These are phyloP conservation scores for Picea engelmannii DNA, from an alignment of 83 land plant species.

Conservation along the genomic window DNA sequence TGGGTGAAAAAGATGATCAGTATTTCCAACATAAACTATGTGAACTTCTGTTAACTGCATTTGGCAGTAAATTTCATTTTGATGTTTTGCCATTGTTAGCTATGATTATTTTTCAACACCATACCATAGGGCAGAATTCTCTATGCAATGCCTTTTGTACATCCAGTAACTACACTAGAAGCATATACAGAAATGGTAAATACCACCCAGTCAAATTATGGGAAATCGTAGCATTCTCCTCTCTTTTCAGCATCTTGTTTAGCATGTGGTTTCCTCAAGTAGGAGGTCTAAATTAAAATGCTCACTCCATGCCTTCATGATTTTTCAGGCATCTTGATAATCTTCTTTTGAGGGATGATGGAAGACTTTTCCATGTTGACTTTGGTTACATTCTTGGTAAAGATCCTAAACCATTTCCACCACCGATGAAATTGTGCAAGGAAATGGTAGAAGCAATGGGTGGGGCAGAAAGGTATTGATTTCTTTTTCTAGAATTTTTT, in stretches of 20 bases:
- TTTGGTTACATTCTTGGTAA: conserved; percentile 95
- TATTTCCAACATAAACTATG: neutral
- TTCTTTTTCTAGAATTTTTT: neutral
- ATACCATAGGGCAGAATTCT: neutral
- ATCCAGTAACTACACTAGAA: neutral
- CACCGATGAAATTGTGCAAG: conserved; percentile 99
- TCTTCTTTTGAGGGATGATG: conserved; percentile 92
- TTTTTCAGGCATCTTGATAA: conserved; percentile 90
- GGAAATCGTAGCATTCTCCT: neutral
- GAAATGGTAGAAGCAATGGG: conserved; percentile 99
- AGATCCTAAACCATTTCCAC: conserved; percentile 99
- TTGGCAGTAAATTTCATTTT: neutral
- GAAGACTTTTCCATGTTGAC: conserved; percentile 96
- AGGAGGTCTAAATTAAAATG: neutral
- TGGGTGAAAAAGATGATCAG: neutral
- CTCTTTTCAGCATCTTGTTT: neutral
- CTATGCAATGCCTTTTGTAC: neutral
- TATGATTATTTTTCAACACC: neutral
- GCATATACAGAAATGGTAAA: neutral
- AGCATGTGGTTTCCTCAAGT: neutral
- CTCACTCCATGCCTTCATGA: neutral
- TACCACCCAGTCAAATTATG: neutral
- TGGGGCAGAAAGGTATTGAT: conserved; percentile 87
- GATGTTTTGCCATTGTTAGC: neutral
- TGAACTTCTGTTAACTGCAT: neutral